These are phyloP conservation scores for Aurifilum marmelostoma DNA, from an alignment of 2,329 filamentous ascomycete genomes.

Conservation along the genomic window DNA sequence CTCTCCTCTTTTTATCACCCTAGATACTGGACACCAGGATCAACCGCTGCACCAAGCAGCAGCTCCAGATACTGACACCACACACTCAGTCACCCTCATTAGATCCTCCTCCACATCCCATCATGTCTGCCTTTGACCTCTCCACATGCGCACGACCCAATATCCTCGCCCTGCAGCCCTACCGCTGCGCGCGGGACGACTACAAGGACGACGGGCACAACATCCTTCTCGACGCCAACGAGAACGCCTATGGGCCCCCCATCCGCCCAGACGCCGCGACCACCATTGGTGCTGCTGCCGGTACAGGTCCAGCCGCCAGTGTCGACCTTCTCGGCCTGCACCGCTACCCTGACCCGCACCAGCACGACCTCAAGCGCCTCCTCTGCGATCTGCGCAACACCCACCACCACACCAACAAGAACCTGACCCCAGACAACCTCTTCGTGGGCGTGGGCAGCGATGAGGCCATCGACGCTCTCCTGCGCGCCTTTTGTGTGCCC, in stretches of 20 bases:
- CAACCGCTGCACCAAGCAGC: neutral
- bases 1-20: neutral
- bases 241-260: constrained; percentile 92
- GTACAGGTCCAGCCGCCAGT: constrained; percentile 40
- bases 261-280: constrained; percentile 55
- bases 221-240: constrained; percentile 94
- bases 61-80: neutral
- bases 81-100: no score
- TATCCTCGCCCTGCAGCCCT: constrained; percentile 76
- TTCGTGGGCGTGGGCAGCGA: constrained; percentile 97
- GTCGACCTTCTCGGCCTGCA: constrained; percentile 83
- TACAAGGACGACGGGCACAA: constrained; percentile 99
- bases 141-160: constrained; percentile 76
- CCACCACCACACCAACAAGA: constrained; percentile 74
- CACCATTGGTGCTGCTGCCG: constrained; percentile 40
- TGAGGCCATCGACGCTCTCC: constrained; percentile 92
- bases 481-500: constrained; percentile 91
- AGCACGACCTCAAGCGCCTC: constrained; percentile 80
- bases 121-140: constrained; percentile 70
- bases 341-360: constrained; percentile 96
- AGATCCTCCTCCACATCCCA: neutral
- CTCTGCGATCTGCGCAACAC: constrained; percentile 89
- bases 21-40: neutral
- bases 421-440: constrained; percentile 77
- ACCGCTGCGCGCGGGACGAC: constrained; percentile 85